Conservation (phyloP, 2,329 filamentous ascomycete genomes). For the Exserohilum turcica region DNA sequence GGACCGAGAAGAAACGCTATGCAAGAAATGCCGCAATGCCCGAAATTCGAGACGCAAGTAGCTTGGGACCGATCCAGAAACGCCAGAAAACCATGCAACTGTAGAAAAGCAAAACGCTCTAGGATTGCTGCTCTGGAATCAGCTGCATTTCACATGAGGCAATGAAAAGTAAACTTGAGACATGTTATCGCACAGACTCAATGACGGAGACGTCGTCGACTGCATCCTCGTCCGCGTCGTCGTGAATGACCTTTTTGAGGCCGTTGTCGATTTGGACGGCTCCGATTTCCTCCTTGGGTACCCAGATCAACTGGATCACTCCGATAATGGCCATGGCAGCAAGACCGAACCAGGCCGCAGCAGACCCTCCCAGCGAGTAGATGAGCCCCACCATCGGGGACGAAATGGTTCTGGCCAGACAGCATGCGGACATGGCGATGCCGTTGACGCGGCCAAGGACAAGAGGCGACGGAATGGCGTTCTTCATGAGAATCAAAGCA, state of each 20-base stretch:
- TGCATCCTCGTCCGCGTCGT: conserved; percentile 31
- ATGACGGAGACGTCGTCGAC: conserved; percentile 36
- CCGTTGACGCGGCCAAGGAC: conserved; percentile 74
- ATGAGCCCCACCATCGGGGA: conserved; percentile 70
- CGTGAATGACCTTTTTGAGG: conserved; percentile 35
- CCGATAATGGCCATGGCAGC: conserved; percentile 61
- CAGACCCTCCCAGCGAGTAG: conserved; percentile 66
- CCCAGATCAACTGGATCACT: conserved; percentile 61
- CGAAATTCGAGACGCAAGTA: conserved; percentile 6
- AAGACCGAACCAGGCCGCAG: conserved; percentile 65
- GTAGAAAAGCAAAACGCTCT: neutral
- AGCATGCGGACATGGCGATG: conserved; percentile 66
- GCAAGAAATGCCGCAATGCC: conserved; percentile 25
- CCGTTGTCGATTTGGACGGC: conserved; percentile 41
- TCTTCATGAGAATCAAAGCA: conserved; percentile 75
- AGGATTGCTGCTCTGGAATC: conserved; percentile 6
- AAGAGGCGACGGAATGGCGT: conserved; percentile 67
- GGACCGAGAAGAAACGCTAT: conserved; percentile 11
- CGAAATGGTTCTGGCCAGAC: conserved; percentile 71
- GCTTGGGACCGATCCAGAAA: conserved; percentile 13
- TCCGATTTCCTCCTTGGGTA: conserved; percentile 55
- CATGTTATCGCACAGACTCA: conserved; percentile 31
- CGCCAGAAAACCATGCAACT: conserved; percentile 31
- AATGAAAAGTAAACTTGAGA: neutral
- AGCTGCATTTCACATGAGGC: neutral